These are phyloP conservation scores for Domatiomyces globalis DNA, from an alignment of 2,329 filamentous ascomycete genomes.

Conservation along the genomic window DNA sequence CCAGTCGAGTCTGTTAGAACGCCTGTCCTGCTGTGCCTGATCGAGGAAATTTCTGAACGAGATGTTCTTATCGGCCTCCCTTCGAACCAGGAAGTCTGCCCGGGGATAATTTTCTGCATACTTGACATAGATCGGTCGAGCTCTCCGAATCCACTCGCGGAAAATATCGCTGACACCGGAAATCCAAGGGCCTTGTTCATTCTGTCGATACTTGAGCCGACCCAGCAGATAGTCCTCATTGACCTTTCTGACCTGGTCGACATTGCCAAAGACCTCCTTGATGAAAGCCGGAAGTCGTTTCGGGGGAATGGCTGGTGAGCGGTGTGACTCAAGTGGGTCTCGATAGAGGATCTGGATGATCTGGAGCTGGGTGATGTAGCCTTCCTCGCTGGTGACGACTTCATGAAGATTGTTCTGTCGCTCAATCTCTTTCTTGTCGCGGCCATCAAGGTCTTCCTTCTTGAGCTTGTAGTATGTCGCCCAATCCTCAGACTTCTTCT, in stretches of 20 bases:
- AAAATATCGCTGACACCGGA: constrained; percentile 93
- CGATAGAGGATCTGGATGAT: constrained; percentile 75
- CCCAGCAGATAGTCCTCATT: constrained; percentile 88
- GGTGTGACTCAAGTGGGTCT: constrained; percentile 57
- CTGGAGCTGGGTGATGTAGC: constrained; percentile 77
- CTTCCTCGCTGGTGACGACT: constrained; percentile 83
- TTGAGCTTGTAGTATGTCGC: constrained; percentile 73
- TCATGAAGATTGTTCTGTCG: constrained; percentile 91
- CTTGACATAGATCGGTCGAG: constrained; percentile 73
- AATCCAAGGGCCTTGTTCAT: constrained; percentile 92
- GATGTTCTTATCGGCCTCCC: constrained; percentile 71
- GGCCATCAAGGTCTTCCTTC: constrained; percentile 57
- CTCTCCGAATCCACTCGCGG: constrained; percentile 94
- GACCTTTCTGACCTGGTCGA: constrained; percentile 73
- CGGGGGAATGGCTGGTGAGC: constrained; percentile 68
- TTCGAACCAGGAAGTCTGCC: constrained; percentile 68
- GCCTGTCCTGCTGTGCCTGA: constrained; percentile 60
- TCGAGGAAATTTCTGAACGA: constrained; percentile 79
- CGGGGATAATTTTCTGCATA: constrained; percentile 80
- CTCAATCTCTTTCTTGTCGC: constrained; percentile 74
- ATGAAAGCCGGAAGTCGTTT: constrained; percentile 70
- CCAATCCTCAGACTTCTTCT: constrained; percentile 67
- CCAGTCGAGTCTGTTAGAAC: constrained; percentile 76
- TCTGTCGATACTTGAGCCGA: constrained; percentile 90
- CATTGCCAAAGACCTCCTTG: constrained; percentile 73